Base-by-base conservation (phyloP, 2,329 filamentous ascomycete species). In the Exophiala aquamarina region DNA sequence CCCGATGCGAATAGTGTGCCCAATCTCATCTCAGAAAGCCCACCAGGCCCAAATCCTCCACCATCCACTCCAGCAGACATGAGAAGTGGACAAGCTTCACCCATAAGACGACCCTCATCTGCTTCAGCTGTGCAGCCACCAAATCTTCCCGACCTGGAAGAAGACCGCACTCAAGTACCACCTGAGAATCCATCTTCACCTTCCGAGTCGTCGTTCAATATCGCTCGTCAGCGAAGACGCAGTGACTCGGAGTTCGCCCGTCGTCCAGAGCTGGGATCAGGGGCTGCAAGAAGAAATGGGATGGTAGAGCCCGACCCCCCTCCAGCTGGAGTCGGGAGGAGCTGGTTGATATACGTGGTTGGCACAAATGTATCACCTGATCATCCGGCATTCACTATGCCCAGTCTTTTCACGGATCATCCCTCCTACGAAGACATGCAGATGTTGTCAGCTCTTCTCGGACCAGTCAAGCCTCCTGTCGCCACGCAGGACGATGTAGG, bases 371-470 rank as follows among this genome's bases (percentile, higher is more conserved):
- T 86, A 43, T 82, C 83, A 2, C 82, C 86, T 57, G 84, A 85
- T 55, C 83, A 86, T 61, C 83, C 83, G 17, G 83, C 84, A 17
- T 77, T 86, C 52, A 83, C 82, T 6, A 84, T 83, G 15, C 83
- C 83, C 10, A 85, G 82, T 56, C 70, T 87, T 9, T 86, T 86
- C 62, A 86, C 82, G 14, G 83, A 86, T 65, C 76, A 77, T 41
- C 83, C 83, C 2, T 85, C 83, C 1, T 86, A 87, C 59, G 83
- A 87, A 65, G 83, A 87, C 57, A 86, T 87, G 83, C 78, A 86
- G 62, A 68, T 86, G 35, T 72, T 87, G 3, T 84, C 82, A 10
- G 82, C 81, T 10, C 72, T 86, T 9, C 69, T 87, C 13, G 83
- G 83, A 2, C 83, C 83, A 38, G 83, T 78, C 3, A 86, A 86